Percentiles rank a stretch among this genome's conserved stretches.
Conservation (phyloP, 2,329 filamentous ascomycete species). For the Magnaporthales sp. region DNA sequence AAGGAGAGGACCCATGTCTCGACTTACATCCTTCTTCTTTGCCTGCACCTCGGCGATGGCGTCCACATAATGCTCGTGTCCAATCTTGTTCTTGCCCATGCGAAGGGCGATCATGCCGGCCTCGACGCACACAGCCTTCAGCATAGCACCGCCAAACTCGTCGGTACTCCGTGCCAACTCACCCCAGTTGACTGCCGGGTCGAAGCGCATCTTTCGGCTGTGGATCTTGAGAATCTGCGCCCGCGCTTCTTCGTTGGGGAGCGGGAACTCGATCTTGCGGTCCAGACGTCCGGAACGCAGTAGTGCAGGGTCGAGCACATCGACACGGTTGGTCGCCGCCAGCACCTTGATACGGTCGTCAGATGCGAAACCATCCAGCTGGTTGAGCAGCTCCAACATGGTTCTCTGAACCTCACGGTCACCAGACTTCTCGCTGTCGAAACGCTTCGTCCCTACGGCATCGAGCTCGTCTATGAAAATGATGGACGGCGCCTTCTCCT, state of each 20-base stretch:
- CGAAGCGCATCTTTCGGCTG: constrained; percentile 95
- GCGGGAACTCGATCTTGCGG: constrained; percentile 95
- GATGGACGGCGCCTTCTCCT: constrained; percentile 97
- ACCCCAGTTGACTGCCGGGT: constrained; percentile 87
- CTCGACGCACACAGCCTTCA: constrained; percentile 98
- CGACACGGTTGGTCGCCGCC: constrained; percentile 88
- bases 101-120: constrained; percentile 97
- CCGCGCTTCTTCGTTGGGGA: constrained; percentile 94
- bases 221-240: constrained; percentile 97
- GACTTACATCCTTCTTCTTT: constrained; percentile 81
- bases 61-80: constrained; percentile 97
- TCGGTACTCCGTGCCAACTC: constrained; percentile 95
- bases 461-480: constrained; percentile 99
- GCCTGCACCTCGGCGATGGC: constrained; percentile 93
- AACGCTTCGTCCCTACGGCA: constrained; percentile 96
- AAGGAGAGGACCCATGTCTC: neutral
- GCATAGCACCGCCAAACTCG: constrained; percentile 94
- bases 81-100: constrained; percentile 91
- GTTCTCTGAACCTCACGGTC: constrained; percentile 97
- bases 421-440: constrained; percentile 96
- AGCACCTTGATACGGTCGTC: constrained; percentile 96
- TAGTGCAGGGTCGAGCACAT: constrained; percentile 85
- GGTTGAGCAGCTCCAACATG: constrained; percentile 97
- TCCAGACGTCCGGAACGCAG: constrained; percentile 88
- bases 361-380: constrained; percentile 94